These are phyloP conservation scores for Diplodia intermedia DNA, from an alignment of 2,329 filamentous ascomycete species.

Conservation along the genomic window DNA sequence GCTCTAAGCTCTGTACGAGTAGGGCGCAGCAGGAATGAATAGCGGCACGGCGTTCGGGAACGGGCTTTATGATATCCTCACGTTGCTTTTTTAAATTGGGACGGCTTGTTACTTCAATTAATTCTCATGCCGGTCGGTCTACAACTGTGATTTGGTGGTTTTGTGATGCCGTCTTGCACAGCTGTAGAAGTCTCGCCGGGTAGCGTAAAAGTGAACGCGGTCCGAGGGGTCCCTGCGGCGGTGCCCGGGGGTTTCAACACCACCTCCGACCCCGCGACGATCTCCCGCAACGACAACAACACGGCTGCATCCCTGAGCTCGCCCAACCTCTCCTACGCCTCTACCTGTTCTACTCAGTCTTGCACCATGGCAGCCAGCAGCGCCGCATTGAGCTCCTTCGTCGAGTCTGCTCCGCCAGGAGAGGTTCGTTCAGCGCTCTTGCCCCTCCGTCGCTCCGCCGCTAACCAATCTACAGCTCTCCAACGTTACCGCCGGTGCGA, in stretches of 20 bases:
- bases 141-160: background rate
- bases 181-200: background rate
- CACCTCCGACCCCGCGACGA: constrained; percentile 38
- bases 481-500: constrained; percentile 83
- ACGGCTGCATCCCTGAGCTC: constrained; percentile 27
- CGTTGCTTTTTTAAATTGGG: background rate
- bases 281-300: constrained; percentile 36
- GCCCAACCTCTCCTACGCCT: constrained; percentile 9
- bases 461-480: constrained; percentile 66
- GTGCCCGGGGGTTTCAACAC: constrained; percentile 34
- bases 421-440: constrained; percentile 69
- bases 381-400: constrained; percentile 71
- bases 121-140: background rate
- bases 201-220: background rate
- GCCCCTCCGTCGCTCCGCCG: constrained; percentile 32
- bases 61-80: constrained; percentile 24
- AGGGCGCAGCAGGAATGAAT: background rate
- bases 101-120: background rate
- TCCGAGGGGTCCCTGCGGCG: background rate
- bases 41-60: constrained; percentile 15
- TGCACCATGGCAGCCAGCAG: constrained; percentile 45
- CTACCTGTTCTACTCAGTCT: background rate
- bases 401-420: constrained; percentile 92
- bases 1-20: constrained; percentile 15
- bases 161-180: background rate